Evolutionary conservation across 2,329 filamentous ascomycete genomes (phyloP), one percentile per base, ranked within the genome.

Genomic region (Pyrenophora graminea): DNA sequence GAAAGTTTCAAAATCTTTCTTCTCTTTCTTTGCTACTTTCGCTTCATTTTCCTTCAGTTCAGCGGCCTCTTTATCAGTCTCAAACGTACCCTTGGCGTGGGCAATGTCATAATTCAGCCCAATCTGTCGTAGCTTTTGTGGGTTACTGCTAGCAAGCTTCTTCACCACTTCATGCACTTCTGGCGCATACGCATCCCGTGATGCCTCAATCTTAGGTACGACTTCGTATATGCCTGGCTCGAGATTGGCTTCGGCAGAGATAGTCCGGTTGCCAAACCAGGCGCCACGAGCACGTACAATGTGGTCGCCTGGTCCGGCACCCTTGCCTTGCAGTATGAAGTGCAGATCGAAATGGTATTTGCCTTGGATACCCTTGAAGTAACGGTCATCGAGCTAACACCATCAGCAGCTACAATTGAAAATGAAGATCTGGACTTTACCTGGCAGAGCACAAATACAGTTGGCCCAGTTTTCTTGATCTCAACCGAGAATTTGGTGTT

Each of bases 161-260:
- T 60, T 65, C 2, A 92, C 82, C 0, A 88, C 84, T 21, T 89
- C 81, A 55, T 89, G 85, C 17, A 88, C 82, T 1, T 83, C 76
- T 1, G 75, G 70, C 4, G 78, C 71, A 15, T 79, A 68, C 3
- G 69, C 55, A 32, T 74, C 58, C 13, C 85, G 82, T 30, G 78
- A 78, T 1, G 88, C 88, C 3, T 85, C 84, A 44, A 93, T 81
- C 64, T 89, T 90, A 67, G 92, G 82, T 15, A 90, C 77, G 4
- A 95, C 83, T 21, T 84, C 83, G 71, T 94, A 94, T 31, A 80
- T 83, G 6, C 90, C 90, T 0, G 86, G 82, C 18, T 88, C 83
- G 36, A 94, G 82, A 23, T 86, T 80, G 15, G 93, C 80, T 68
- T 94, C 90, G 2, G 89, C 85, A 41, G 87, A 91, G 43, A 91